A percentile compares a stretch with the other conserved stretches of the same genome.
Evolutionary conservation across 768 basidiomycete species (phyloP).

Genomic region (Floccularia luteovirens): DNA sequence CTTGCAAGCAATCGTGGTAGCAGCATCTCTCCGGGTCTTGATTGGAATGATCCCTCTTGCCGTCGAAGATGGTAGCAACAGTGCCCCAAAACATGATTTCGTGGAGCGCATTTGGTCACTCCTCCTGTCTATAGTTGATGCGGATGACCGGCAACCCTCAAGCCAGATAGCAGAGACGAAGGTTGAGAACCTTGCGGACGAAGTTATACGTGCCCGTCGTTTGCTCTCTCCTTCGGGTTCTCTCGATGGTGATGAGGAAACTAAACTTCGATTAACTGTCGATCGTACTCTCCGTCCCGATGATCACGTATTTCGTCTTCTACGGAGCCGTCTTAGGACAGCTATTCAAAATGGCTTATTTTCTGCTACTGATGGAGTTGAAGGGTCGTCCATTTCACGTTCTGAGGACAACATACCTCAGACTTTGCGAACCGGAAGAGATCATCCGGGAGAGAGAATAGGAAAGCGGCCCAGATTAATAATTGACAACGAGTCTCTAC

Average conservation of each 20-base stretch:
- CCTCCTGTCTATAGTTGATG: conserved; percentile 48
- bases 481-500: neutral
- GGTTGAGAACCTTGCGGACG: conserved; percentile 64
- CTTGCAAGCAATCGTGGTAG: conserved; percentile 62
- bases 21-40: conserved; percentile 52
- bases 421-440: conserved; percentile 27
- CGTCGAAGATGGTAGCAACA: conserved; percentile 4
- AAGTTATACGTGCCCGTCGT: conserved; percentile 51
- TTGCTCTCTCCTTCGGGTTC: conserved; percentile 8
- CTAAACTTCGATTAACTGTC: conserved; percentile 48
- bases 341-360: conserved; percentile 23
- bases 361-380: conserved; percentile 1
- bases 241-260: conserved; percentile 36
- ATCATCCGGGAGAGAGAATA: conserved; percentile 7
- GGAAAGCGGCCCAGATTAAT: conserved; percentile 14
- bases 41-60: conserved; percentile 29
- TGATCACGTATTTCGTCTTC: conserved; percentile 61
- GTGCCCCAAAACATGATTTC: conserved; percentile 28
- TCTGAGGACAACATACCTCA: conserved; percentile 15
- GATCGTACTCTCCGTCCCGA: conserved; percentile 50
- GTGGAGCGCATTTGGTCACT: conserved; percentile 59
- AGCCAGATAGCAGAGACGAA: conserved; percentile 36
- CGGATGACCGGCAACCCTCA: conserved; percentile 13
- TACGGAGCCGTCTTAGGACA: conserved; percentile 50
- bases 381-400: neutral